Evolutionary conservation across 2,329 filamentous ascomycete species (phyloP), one percentile per base, ranked within the genome.

Genomic region (Gaeumannomyces sp.): DNA sequence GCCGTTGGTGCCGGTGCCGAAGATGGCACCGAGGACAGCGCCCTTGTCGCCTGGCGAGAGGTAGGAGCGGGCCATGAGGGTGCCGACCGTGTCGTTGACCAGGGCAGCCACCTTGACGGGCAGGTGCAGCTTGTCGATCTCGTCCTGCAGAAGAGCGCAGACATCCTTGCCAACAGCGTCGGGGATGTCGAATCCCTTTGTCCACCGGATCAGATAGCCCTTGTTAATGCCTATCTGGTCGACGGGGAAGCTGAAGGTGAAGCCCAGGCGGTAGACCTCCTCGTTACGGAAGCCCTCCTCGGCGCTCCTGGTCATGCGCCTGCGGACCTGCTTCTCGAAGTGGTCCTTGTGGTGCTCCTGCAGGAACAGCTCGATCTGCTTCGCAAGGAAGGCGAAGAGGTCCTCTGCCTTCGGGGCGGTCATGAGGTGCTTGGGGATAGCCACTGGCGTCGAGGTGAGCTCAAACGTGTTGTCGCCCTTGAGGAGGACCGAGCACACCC

Each of bases 161-260:
- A 99, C 93, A 76, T 99, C 95, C 78, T 97, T 90, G 71, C 94
- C 95, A 66, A 99, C 78, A 1, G 93, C 91, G 74, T 98, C 95
- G n/a, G 88, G 85, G 70, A 99, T 98, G 74, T 98, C 92, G 75
- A 97, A 99, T 63, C 95, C 95, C 81, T 99, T 99, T 65, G 95
- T 99, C 95, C 95, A 99, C 71, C 95, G 88, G 77, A 97, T 95
- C 64, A 99, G 83, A 65, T 89, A 90, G 67, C 95, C 95, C 79
- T 93, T 94, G 83, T 98, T 98, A 76, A 99, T 97, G 56, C 92
- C 93, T 65, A 91, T 83, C 76, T 99, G 95, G 75, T 96, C 87
- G 56, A 98, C 93, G 3, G 95, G 95, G 80, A 98, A 99, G 75
- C 91, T 96, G 79, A 99, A 99, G 64, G 95, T 99, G 79, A 99